These are phyloP conservation scores for Pterocarpus santalinus DNA, from an alignment of 306 rosid genomes.

Conservation along the genomic window DNA sequence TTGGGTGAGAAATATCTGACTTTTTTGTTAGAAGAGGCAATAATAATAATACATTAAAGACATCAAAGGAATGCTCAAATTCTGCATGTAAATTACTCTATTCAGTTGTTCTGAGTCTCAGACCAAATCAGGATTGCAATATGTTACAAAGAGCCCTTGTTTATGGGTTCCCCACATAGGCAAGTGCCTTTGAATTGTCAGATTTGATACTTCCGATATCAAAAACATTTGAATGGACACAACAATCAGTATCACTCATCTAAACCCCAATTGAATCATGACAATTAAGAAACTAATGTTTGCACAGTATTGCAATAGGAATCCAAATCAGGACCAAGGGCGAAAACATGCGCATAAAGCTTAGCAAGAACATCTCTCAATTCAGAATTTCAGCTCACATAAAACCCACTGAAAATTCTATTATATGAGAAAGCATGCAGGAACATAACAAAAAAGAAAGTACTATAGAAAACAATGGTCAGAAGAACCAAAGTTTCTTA, in stretches of 20 bases:
- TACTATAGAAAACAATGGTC: background rate
- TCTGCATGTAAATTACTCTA: background rate
- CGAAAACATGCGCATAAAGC: conserved; percentile 19
- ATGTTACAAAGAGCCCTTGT: conserved; percentile 2
- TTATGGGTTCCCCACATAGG: background rate
- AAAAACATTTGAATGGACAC: conserved; percentile 20
- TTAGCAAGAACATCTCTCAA: conserved; percentile 26
- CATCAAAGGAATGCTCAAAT: conserved; percentile 5
- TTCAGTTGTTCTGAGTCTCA: conserved; percentile 10
- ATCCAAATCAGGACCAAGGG: background rate
- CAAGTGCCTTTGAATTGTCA: background rate
- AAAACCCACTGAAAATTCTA: background rate
- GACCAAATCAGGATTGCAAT: conserved; percentile 12
- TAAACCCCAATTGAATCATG: background rate
- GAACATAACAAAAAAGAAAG: background rate
- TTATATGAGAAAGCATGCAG: conserved; percentile 1
- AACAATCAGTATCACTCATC: background rate
- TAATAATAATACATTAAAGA: background rate
- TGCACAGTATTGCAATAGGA: conserved; percentile 9
- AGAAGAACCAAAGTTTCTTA: conserved; percentile 18
- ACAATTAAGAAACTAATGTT: background rate
- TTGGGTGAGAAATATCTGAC: background rate
- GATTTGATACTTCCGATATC: background rate
- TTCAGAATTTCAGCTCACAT: conserved; percentile 38
- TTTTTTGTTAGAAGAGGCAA: background rate